Evolutionary conservation across 352 stramenopile genomes (phyloP), one percentile per base, ranked within the genome.

Genomic region (Pythium vanterpoolii): DNA sequence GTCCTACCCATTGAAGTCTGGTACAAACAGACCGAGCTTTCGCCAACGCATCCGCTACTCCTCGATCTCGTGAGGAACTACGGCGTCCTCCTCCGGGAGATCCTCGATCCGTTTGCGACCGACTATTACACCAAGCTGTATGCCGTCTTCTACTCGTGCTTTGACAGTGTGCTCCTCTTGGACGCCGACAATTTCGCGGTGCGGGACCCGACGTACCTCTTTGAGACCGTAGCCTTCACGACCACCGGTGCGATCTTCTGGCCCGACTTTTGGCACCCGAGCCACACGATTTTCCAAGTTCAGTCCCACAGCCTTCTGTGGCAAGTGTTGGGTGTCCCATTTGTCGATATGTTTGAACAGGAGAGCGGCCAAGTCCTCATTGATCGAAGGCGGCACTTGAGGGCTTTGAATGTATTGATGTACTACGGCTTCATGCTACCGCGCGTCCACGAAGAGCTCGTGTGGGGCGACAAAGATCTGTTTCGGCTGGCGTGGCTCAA

Each of bases 401-500:
- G 53, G 5, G 80, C 83, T 2, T 50, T 93, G 42, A 79, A 87
- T n/a, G 69, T 69, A 7, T 64, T 93, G 31, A 82, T 89, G 71
- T 89, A 83, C 57, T 90, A 87, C 56, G 76, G 65, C 1, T 62
- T 70, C 9, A 67, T 72, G 26, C 64, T 79, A 21, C 71, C 74
- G 0, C 46, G 47, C 14, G 53, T 85, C 5, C 66, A 79, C 18
- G 78, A 89, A 50, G 54, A 66, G 1, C 71, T 92, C 4, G 74
- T 81, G 7, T 90, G 79, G 78, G 83, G 83, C 9, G 83, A 93
- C 62, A 93, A 93, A 54, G 82, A 92, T 46, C 59, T 92, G 0
- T 93, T 93, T 56, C 78, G 83, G 10, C 81, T 93, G 30, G 79
- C 79, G 44, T 91, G 82, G 82, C 62, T 84, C 18, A 89, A 89